Evolutionary conservation across 2,329 filamentous ascomycete species (phyloP).

Genomic region (Talaromyces verruculosus): DNA sequence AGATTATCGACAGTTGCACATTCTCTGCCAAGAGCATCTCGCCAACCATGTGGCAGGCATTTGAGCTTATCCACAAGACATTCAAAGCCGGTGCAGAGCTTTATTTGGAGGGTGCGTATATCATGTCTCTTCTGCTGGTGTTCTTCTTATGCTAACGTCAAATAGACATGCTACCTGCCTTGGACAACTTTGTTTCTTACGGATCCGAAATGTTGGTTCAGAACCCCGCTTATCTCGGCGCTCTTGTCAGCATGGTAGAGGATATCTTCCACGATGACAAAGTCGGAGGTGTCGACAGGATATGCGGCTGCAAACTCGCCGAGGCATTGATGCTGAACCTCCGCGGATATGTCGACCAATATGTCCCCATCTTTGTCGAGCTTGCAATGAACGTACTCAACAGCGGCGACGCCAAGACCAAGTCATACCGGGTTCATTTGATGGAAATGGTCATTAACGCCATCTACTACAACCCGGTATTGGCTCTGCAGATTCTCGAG

Average conservation of each 20-base stretch:
- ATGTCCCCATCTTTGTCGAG: conserved; percentile 82
- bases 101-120: conserved; percentile 69
- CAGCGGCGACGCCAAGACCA: conserved; percentile 76
- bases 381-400: conserved; percentile 81
- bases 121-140: background rate
- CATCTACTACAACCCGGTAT: conserved; percentile 91
- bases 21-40: conserved; percentile 96
- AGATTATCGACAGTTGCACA: conserved; percentile 98
- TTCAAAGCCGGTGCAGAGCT: conserved; percentile 97
- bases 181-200: conserved; percentile 97
- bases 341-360: conserved; percentile 81
- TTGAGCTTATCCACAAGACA: conserved; percentile 92
- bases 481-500: conserved; percentile 86
- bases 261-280: conserved; percentile 93
- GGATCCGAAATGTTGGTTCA: conserved; percentile 76
- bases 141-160: background rate
- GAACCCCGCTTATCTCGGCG: conserved; percentile 82
- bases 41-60: conserved; percentile 96
- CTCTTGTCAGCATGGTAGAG: conserved; percentile 88
- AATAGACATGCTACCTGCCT: conserved; percentile 90
- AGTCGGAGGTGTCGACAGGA: conserved; percentile 88
- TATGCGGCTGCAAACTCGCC: conserved; percentile 95
- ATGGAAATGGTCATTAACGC: conserved; percentile 99
- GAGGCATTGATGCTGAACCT: conserved; percentile 97
- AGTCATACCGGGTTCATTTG: conserved; percentile 90